Percentiles rank a stretch among this genome's conserved stretches.
Conservation (phyloP, 768 basidiomycete genomes). For the Russula sp. region DNA sequence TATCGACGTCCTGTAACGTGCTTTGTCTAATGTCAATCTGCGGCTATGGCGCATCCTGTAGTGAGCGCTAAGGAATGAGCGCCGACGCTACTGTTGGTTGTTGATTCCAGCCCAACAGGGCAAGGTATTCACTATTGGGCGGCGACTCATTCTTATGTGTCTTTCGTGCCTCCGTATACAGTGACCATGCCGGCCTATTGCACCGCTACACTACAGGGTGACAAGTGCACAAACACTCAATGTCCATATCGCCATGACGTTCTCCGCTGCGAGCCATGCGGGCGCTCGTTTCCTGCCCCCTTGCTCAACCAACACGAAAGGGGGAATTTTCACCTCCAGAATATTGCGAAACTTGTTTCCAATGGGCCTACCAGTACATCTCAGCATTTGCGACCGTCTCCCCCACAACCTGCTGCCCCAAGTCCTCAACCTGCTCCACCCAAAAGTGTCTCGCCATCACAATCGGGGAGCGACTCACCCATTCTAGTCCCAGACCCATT, state of each 20-base stretch:
- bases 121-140: too few relatives aligned
- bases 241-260: constrained; percentile 23
- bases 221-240: constrained; percentile 14
- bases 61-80: too few relatives aligned
- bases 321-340: constrained; percentile 3
- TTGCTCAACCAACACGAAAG: neutral
- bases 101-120: too few relatives aligned
- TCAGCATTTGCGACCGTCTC: neutral
- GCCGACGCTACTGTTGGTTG: too few relatives aligned
- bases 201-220: constrained; percentile 4
- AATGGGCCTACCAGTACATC: neutral
- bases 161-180: neutral
- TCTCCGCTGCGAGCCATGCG: constrained; percentile 23
- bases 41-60: too few relatives aligned
- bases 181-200: constrained; percentile 5
- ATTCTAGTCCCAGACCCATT: neutral
- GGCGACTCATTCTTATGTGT: neutral
- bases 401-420: neutral
- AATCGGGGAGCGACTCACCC: neutral
- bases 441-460: neutral
- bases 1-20: too few relatives aligned
- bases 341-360: neutral
- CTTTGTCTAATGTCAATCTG: too few relatives aligned
- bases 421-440: neutral
- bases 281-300: constrained; percentile 1